Base-by-base conservation (phyloP, 2,329 filamentous ascomycete species). In the Fusarium zealandicum region DNA sequence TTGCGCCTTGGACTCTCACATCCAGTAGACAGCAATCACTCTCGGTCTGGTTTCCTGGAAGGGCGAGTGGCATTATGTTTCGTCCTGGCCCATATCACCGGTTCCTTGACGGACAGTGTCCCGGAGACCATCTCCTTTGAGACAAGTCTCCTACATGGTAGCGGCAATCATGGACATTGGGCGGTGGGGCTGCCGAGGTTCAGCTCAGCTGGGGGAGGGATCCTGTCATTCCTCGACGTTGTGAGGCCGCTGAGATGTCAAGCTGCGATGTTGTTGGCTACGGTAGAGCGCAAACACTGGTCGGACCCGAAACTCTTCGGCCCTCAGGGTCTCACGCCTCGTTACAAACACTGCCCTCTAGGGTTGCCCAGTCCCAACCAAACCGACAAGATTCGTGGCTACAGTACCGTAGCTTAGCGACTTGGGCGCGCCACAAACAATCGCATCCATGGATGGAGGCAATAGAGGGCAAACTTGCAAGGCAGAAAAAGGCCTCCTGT, bases 301-400 rank as follows among this genome's bases (percentile, higher is more conserved):
- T 17, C 47, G 31, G 40, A 53, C 42, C 63, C 63, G 55, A 65
- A 62, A 56, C 45, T 20, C 37, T 52, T 66, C 61, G 61, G 63
- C 31, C 53, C 54, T 50, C 39, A 20, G 38, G 41, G 36, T 33
- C 25, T 38, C 50, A 17, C 32, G 22, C 47, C 41, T 46, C 27
- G 25, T 25, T 41, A 31, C 32, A 45, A 31, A 45, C 33, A 47
- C 57, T 52, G 60, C 31, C 17, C 33, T 37, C 33, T 37, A 46
- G 32, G 32, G 43, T 40, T 51, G 27, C 48, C 33, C 30, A 32
- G 22, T 31, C 36, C 46, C 41, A 39, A 33, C n/a, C 52, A 49
- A 49, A 9, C 36, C 32, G 20, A 13, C 32, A 36, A 33, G 42
- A 18, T 25, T 28, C 41, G 35, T 25, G 28, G 20, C 31, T 44